phyloP scores from a whole-genome alignment of 83 land plant genomes.

The Picea mariana region DNA sequence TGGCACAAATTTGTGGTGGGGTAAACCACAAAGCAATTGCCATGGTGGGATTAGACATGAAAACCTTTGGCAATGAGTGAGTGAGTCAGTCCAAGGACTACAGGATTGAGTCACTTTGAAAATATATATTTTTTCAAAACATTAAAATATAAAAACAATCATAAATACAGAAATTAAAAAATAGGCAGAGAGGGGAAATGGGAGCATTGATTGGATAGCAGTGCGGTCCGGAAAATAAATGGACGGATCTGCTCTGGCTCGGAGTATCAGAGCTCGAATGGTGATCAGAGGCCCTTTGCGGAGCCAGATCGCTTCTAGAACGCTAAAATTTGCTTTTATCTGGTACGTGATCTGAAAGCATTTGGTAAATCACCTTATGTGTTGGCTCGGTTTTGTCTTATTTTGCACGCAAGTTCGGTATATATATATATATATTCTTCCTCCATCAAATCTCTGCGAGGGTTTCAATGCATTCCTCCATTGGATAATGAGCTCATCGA shows the following conservation, averaged over 20 bases:
- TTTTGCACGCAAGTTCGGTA: neutral
- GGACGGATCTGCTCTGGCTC: neutral
- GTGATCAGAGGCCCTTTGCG: conserved; percentile 2
- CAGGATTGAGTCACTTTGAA: too few relatives aligned
- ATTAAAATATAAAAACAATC: too few relatives aligned
- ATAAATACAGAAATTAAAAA: too few relatives aligned
- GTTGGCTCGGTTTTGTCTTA: neutral
- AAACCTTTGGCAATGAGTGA: too few relatives aligned
- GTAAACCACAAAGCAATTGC: too few relatives aligned
- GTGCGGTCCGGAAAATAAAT: neutral
- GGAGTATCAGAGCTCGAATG: conserved; percentile 3
- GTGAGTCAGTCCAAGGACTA: too few relatives aligned
- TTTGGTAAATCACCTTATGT: too few relatives aligned
- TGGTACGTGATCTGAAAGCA: neutral
- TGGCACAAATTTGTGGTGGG: too few relatives aligned
- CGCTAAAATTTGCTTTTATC: neutral
- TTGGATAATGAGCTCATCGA: too few relatives aligned
- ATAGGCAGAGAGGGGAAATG: conserved; percentile 1
- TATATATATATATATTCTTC: neutral
- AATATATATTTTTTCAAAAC: too few relatives aligned
- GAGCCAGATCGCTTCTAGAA: neutral
- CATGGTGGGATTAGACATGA: too few relatives aligned
- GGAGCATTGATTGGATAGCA: neutral
- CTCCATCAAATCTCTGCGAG: neutral
- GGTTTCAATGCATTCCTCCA: neutral